Base-by-base conservation (phyloP, 352 stramenopile genomes). In the Phytophthora cactorum region DNA sequence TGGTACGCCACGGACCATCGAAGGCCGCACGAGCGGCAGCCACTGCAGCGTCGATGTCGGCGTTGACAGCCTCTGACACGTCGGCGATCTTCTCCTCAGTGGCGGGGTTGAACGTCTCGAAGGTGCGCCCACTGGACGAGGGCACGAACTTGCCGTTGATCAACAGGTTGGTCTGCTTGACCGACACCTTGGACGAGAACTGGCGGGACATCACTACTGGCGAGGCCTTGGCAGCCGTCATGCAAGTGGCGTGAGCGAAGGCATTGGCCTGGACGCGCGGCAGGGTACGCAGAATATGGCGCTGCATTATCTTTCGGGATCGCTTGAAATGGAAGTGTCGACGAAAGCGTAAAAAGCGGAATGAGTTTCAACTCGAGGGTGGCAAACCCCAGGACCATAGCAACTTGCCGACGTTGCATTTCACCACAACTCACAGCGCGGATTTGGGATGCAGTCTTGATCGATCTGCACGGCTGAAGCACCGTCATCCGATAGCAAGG, bases 131-230 rank as follows among this genome's bases (percentile, higher is more conserved):
- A 15, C 61, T 84, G 39, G 68, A 31, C 12, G 82, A 74, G 11
- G 86, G 75, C 54, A 96, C 86, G 59, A 93, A 96, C 70, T 93
- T 73, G 68, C 82, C 82, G 72, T 91, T 89, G 66, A 97, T 96
- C 64, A 97, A 81, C 36, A 97, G 70, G 52, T 90, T 82, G 59
- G 82, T 91, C 63, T 91, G 80, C 69, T 80, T 83, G 28, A 86
- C 61, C 41, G 61, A 14, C 38, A 82, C 71, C 3, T 73, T 45
- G 7, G 57, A 55, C 27, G 75, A 75, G 54, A 84, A 82, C n/a
- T 66, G 64, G 22, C 75, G 69, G 10, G 65, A 68, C 25, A 74
- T 51, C 28, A 52, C 17, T 1, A 69, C 27, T 1, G 62, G 66
- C 14, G 63, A 61, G 17, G 72, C 60, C 63, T 76, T 77, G 46